Percentiles rank a stretch among this genome's conserved stretches.
Evolutionary conservation across 2,329 filamentous ascomycete species (phyloP).

Genomic region (Daldinia sp.): DNA sequence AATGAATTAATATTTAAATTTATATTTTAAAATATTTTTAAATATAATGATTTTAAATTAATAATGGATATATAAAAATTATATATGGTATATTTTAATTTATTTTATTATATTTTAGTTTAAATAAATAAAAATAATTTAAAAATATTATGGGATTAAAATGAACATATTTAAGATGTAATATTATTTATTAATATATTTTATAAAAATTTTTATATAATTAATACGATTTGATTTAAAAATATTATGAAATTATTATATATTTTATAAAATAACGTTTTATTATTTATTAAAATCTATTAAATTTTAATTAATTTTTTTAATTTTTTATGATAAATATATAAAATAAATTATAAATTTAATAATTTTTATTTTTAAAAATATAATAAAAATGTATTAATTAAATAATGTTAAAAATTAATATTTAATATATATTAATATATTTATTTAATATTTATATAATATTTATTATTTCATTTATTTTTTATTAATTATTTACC

Average conservation of each 20-base stretch:
- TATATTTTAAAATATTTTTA: not conserved
- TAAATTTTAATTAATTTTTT: not conserved
- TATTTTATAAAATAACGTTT: not conserved
- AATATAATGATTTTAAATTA: not conserved
- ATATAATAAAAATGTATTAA: too few relatives aligned
- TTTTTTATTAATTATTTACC: not conserved
- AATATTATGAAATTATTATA: not conserved
- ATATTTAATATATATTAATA: not conserved
- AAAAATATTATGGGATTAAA: not conserved
- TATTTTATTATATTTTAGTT: not conserved
- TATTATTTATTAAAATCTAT: not conserved
- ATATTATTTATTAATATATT: not conserved
- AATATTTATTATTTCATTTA: not conserved
- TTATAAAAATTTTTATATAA: not conserved
- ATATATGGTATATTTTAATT: not conserved
- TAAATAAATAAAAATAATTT: not conserved
- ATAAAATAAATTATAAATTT: not conserved
- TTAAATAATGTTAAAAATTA: not conserved
- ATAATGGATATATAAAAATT: not conserved
- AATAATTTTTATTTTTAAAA: not conserved
- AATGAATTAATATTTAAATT: not conserved
- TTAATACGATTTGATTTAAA: not conserved
- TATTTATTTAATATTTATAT: not conserved
- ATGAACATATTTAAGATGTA: not conserved
- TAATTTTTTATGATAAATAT: not conserved